phyloP scores from a whole-genome alignment of 306 rosid species.

The Herpetospermum pedunculosum region DNA sequence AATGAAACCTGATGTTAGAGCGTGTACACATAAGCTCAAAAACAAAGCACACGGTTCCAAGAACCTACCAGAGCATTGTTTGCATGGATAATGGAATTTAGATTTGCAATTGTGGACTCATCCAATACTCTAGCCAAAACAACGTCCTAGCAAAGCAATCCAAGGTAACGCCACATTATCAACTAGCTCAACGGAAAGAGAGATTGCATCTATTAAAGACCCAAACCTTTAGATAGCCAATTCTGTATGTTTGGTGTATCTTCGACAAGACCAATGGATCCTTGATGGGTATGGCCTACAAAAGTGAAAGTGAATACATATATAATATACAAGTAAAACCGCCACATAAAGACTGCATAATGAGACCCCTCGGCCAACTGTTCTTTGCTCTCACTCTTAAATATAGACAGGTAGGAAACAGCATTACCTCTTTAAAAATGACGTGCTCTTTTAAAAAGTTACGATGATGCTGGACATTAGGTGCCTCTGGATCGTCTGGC shows the following conservation, averaged over 20 bases:
- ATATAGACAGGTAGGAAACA: background rate
- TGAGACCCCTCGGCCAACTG: background rate
- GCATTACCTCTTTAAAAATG: conserved; percentile 81
- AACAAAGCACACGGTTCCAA: conserved; percentile 5
- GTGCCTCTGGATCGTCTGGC: conserved; percentile 82
- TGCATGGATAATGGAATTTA: conserved; percentile 74
- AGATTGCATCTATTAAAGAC: background rate
- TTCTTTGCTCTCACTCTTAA: background rate
- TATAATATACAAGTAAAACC: background rate
- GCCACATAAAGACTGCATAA: background rate
- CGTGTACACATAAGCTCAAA: conserved; percentile 1
- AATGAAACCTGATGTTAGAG: conserved; percentile 18
- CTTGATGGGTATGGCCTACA: conserved; percentile 87
- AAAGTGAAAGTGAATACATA: background rate
- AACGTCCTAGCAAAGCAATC: conserved; percentile 56
- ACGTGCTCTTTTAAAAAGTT: conserved; percentile 75
- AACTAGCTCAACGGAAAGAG: conserved; percentile 1
- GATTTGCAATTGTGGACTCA: conserved; percentile 70
- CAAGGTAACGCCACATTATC: conserved; percentile 18
- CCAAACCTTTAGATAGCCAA: conserved; percentile 89
- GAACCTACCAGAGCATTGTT: conserved; percentile 75
- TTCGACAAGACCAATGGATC: conserved; percentile 62
- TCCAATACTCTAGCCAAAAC: conserved; percentile 81
- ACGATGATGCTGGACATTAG: conserved; percentile 60
- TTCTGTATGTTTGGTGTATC: conserved; percentile 94